These are phyloP conservation scores for Fraxinus excelsior DNA, from an alignment of 257 asterid genomes.

Conservation along the genomic window DNA sequence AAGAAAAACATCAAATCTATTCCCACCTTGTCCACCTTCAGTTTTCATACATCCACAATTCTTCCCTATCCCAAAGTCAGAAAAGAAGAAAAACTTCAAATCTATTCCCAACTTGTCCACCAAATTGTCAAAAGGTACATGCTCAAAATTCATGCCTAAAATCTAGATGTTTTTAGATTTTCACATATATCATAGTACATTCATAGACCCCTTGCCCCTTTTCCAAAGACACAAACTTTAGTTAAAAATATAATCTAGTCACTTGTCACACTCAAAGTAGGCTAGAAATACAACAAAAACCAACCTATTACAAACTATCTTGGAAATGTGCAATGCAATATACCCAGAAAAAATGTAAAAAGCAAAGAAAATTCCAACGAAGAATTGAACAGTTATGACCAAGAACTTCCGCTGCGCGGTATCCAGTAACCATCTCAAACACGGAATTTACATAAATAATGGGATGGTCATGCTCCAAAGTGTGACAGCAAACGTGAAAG, in stretches of 20 bases:
- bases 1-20: neutral
- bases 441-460: slow-evolving; percentile 50
- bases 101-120: neutral
- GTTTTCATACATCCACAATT: neutral
- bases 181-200: neutral
- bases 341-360: neutral
- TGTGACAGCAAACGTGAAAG: slow-evolving; percentile 51
- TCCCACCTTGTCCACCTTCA: neutral
- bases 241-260: neutral
- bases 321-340: neutral
- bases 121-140: neutral
- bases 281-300: neutral
- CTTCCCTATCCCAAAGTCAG: neutral
- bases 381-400: slow-evolving; percentile 49
- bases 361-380: neutral
- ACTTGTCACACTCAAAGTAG: neutral
- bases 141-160: neutral
- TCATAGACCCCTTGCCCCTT: neutral
- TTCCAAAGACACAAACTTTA: neutral
- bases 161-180: neutral
- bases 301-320: neutral
- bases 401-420: slow-evolving; percentile 55
- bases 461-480: slow-evolving; percentile 51
- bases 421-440: slow-evolving; percentile 57
- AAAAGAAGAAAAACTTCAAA: neutral